These are phyloP conservation scores for Mycena vulgaris DNA, from an alignment of 768 basidiomycete genomes.

Conservation along the genomic window DNA sequence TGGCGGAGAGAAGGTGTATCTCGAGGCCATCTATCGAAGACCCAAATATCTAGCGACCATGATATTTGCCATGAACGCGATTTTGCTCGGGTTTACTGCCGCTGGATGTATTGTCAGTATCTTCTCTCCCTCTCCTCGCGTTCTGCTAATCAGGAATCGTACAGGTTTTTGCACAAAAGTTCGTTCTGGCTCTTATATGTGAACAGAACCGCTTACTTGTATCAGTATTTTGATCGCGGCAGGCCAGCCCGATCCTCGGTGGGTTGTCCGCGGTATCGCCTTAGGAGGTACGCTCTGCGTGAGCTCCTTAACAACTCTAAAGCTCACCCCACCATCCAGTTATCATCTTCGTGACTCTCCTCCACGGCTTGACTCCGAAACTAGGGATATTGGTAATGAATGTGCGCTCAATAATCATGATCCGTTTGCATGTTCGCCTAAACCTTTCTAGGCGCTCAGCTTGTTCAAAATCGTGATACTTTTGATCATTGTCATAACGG, in stretches of 20 bases:
- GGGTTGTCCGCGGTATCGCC: constrained; percentile 73
- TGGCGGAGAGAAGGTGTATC: constrained; percentile 76
- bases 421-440: constrained; percentile 36
- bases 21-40: constrained; percentile 67
- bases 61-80: constrained; percentile 64
- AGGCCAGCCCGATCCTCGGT: constrained; percentile 55
- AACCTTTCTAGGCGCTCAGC: constrained; percentile 61
- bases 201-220: neutral
- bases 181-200: neutral
- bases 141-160: neutral
- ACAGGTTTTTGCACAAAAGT: constrained; percentile 53
- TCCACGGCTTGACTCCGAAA: constrained; percentile 68
- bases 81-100: constrained; percentile 56
- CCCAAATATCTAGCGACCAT: constrained; percentile 65
- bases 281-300: constrained; percentile 62
- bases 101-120: constrained; percentile 64
- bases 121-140: neutral
- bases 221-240: constrained; percentile 67
- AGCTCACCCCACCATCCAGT: constrained; percentile 50
- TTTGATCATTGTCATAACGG: constrained; percentile 66
- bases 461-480: constrained; percentile 71
- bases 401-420: constrained; percentile 42
- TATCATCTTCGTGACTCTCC: constrained; percentile 63
- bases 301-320: neutral
- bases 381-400: constrained; percentile 69